Base-by-base conservation (phyloP, 2,329 filamentous ascomycete species). In the Dothistroma pini region DNA sequence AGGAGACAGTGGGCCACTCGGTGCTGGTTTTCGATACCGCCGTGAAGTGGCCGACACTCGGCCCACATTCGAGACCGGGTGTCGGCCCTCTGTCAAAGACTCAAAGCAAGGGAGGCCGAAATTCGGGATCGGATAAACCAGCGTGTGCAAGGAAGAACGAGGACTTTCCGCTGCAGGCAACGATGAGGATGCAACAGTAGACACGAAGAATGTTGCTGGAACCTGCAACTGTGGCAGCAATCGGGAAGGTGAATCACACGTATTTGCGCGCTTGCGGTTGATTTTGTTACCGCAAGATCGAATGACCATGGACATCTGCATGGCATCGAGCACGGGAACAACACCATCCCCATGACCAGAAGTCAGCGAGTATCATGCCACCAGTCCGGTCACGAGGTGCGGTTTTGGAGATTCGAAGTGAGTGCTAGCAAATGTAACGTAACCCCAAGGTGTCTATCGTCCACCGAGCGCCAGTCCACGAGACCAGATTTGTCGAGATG, bases 31-130 rank as follows among this genome's bases (percentile, higher is more conserved):
- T 22, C 14, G 35, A 58, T 62, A 58, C 50, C 54, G 60, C 60
- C 60, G 63, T 50, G 54, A 63, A 49, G 47, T 57, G 54, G 54
- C 63, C 63, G 63, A 65, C 58, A 62, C 63, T 58, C 56, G 57
- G 59, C 57, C 59, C 54, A 54, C 54, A 56, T 35, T 55, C 56
- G 48, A 35, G 34, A 56, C 51, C 55, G 47, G 19, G n/a, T 2
- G 41, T 32, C 56, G 56, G 50, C 57, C 35, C 52, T 35, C 49
- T 22, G 47, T 57, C 32, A 53, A 34, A 52, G 41, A 16, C 35
- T 57, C 32, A 53, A 34, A 52, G 41, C 38, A 49, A 53, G 52
- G 34, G 21, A 62, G 63, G 63, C 54, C 51, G 51, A 66, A 62
- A 32, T 44, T 66, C 63, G 57, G 57, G 22, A 32, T 48, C 51